Conservation (phyloP, 495 filamentous ascomycete genomes). For the Aspergillus nidulans region DNA sequence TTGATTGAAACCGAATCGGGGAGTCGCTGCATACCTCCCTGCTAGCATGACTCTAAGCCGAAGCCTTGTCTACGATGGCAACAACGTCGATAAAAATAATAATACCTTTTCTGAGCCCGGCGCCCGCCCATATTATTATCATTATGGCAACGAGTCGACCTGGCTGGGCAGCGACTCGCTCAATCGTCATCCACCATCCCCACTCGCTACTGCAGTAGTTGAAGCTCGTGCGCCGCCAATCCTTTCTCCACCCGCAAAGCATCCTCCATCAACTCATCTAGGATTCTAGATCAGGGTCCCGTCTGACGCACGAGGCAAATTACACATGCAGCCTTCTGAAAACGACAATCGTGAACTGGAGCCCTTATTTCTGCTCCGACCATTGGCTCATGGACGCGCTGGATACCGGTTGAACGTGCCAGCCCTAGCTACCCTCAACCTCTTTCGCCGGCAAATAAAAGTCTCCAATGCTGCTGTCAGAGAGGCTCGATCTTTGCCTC, state of each 20-base stretch:
- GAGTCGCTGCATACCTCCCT: background rate
- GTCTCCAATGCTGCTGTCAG: constrained; percentile 20
- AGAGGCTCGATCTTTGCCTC: constrained; percentile 10
- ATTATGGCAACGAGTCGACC: background rate
- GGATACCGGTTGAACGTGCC: constrained; percentile 23
- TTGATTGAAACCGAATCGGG: background rate
- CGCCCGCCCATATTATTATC: too few species aligned
- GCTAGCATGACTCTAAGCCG: background rate
- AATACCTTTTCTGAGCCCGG: too few species aligned
- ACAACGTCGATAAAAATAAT: background rate
- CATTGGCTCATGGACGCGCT: constrained; percentile 22
- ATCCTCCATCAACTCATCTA: constrained; percentile 31
- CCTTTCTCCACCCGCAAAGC: constrained; percentile 23
- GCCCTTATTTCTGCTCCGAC: constrained; percentile 17
- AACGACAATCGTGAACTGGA: constrained; percentile 28
- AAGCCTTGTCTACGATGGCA: background rate
- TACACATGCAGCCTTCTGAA: constrained; percentile 34
- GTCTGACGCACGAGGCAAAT: constrained; percentile 33
- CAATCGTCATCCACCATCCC: constrained; percentile 14
- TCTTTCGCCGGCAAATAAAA: constrained; percentile 19
- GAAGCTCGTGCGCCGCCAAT: constrained; percentile 28
- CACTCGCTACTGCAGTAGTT: constrained; percentile 17
- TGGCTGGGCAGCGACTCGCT: background rate
- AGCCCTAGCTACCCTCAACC: constrained; percentile 12
- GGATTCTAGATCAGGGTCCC: constrained; percentile 22